Conservation (phyloP, 2,329 filamentous ascomycete species). For the Aurifilum marmelostoma region DNA sequence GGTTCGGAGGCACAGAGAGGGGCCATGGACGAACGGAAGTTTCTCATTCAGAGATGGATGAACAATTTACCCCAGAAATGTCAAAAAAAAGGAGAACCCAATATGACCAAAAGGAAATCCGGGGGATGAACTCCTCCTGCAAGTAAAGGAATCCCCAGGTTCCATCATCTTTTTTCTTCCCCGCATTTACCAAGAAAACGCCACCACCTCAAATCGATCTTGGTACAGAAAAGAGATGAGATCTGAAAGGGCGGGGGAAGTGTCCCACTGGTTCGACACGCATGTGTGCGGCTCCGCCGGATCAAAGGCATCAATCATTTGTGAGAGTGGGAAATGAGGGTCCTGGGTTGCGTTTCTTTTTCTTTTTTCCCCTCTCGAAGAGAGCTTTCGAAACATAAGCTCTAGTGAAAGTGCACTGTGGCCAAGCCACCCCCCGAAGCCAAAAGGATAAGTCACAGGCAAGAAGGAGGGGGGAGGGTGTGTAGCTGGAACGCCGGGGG, state of each 20-base stretch:
- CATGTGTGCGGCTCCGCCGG: conserved; percentile 25
- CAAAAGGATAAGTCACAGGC: not conserved
- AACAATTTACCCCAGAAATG: not conserved
- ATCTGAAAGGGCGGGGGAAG: not conserved
- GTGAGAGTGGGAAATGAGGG: not conserved
- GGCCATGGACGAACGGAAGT: conserved; percentile 23
- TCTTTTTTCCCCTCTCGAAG: not conserved
- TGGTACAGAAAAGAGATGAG: not conserved
- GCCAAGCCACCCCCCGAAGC: not conserved
- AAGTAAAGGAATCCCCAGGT: not conserved
- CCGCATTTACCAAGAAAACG: not conserved
- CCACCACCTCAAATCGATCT: not conserved
- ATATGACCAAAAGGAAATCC: not conserved
- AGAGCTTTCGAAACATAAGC: not conserved
- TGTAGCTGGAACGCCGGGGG: too few relatives aligned
- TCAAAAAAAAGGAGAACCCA: not conserved
- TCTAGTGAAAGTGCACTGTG: not conserved
- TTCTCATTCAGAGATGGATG: too few relatives aligned
- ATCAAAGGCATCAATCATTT: conserved; percentile 8
- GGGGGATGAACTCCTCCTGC: not conserved
- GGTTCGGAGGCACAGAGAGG: conserved; percentile 2
- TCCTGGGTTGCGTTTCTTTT: not conserved
- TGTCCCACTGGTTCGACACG: not conserved
- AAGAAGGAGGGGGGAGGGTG: too few relatives aligned
- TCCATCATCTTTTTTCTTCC: not conserved